Evolutionary conservation across 805 yeast species (phyloP).

Genomic region (Metschnikowia colocasiae): DNA sequence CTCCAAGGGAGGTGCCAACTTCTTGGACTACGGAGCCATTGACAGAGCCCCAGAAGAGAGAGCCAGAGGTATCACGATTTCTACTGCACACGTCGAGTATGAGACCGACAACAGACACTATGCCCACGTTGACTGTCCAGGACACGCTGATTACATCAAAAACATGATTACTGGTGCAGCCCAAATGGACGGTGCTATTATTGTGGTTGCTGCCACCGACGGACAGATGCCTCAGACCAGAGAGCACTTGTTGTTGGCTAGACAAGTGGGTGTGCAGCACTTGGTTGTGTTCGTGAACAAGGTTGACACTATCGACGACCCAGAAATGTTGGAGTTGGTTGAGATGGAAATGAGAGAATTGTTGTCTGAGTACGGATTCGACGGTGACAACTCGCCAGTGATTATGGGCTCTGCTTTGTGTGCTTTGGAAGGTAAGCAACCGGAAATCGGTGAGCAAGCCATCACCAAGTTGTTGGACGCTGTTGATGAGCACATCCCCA

Average conservation of each 20-base stretch:
- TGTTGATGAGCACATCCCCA: conserved; percentile 92
- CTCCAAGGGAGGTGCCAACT: conserved; percentile 83
- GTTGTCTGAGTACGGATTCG: conserved; percentile 85
- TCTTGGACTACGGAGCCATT: conserved; percentile 88
- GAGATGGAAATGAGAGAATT: conserved; percentile 99
- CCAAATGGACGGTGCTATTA: conserved; percentile 99
- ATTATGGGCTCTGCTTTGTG: conserved; percentile 98
- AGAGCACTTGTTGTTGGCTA: conserved; percentile 95
- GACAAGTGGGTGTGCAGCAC: conserved; percentile 99
- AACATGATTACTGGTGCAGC: conserved; percentile 99
- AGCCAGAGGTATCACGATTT: conserved; percentile 98
- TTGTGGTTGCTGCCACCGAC: conserved; percentile 98
- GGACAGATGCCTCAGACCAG: conserved; percentile 99
- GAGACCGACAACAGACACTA: conserved; percentile 93
- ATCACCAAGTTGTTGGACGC: conserved; percentile 82
- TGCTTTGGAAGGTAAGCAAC: conserved; percentile 83
- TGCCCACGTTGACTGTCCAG: conserved; percentile 98
- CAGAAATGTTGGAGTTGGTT: conserved; percentile 98
- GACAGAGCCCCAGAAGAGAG: conserved; percentile 99
- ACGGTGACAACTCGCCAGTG: conserved; percentile 97
- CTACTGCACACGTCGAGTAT: conserved; percentile 97
- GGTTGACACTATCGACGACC: conserved; percentile 96
- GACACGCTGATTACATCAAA: conserved; percentile 98
- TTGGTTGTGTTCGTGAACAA: conserved; percentile 97
- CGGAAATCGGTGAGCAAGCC: conserved; percentile 89